Base-by-base conservation (phyloP, 352 stramenopile genomes). In the Pythium pyrilobum region DNA sequence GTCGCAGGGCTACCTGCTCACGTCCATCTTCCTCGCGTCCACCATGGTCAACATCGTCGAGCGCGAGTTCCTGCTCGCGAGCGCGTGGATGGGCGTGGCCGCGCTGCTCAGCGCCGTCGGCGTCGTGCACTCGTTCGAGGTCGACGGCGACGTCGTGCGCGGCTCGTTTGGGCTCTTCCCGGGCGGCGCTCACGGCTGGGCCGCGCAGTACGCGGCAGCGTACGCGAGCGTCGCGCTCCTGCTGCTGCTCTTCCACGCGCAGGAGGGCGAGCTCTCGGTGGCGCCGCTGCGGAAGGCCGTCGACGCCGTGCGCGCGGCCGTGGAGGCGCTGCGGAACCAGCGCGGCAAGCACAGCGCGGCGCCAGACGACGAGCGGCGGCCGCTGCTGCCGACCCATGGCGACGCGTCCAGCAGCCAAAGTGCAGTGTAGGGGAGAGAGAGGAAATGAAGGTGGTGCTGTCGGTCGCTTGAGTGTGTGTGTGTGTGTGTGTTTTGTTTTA, bases 31-130 rank as follows among this genome's bases (percentile, higher is more conserved):
- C 29, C 51, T 80, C 11, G 66, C 70, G n/a, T 74, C 66, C 15
- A 71, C 55, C 39, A 74, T 80, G 56, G 66, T 76, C 24, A 67
- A 74, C 55, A 76, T 80, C 31, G 69, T 80, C 38, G 70, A 80
- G 41, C 70, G 70, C 33, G 61, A 76, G 42, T 80, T 80, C 37
- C 46, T 69, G 25, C 48, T 54, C 11, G 70, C 70, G 1, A 66
- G 58, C 38, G 49, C 44, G 10, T 80, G 70, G 70, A 77, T 76
- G 66, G 43, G 40, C 9, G 31, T 76, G 2, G 64, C 64, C 4
- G 43, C 64, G 3, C 24, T 61, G 5, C 49, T 80, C 1, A 74
- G 67, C 21, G 56, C 42, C 2, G 46, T 69, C 5, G 70, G 70
- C 23, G 55, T 62, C 27, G 66, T 80, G 24, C 70, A 80, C 55